Evolutionary conservation across 1,284 basidiomycete genomes (phyloP), one percentile per base, ranked within the genome.

Genomic region (Omphalotus olearius): DNA sequence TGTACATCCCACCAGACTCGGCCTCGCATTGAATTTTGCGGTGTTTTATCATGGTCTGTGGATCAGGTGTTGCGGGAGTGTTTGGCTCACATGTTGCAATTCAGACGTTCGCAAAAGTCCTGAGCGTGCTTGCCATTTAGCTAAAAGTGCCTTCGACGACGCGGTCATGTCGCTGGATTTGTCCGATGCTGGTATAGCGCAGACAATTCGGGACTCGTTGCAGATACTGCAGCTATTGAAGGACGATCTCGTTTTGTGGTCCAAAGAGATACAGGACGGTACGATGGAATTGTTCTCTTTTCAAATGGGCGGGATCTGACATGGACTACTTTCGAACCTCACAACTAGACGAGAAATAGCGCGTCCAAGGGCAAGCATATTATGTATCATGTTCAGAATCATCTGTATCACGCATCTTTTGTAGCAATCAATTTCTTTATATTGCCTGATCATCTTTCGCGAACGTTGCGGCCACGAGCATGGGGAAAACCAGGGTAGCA

Each of bases 21-120:
- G 94, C 55, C 77, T 98, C 48, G 93, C 94, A 40, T 80, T 98
- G 64, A 98, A 97, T 77, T 97, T 98, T 73, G 91, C 92, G 44
- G 93, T 98, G 57, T 98, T 93, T 75, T 97, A 93, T 74, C 94
- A 96, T 71, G 93, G 69, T 67, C 26, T 55, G 61, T 20, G n/a
- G 11, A 9, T 39, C 18, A n/a, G 28, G 9, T 33, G 30, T 50
- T 7, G 41, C 4, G 10, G 25, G 36, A 40, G 40, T 14, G 36
- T 49, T 6, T 10, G 26, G 40, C 45, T 43, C 47, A 39, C 36
- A 45, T 3, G 25, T 33, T 37, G 13, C 14, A 36, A 33, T 33
- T 39, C 44, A 70, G 68, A 97, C 71, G 94, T 97, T 66, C 80
- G 88, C 64, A 90, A 91, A 72, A 91, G 87, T 62, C 92, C 93